These are phyloP conservation scores for Bryum argenteum DNA, from an alignment of 225 moss, liverwort and hornwort species.

Conservation along the genomic window DNA sequence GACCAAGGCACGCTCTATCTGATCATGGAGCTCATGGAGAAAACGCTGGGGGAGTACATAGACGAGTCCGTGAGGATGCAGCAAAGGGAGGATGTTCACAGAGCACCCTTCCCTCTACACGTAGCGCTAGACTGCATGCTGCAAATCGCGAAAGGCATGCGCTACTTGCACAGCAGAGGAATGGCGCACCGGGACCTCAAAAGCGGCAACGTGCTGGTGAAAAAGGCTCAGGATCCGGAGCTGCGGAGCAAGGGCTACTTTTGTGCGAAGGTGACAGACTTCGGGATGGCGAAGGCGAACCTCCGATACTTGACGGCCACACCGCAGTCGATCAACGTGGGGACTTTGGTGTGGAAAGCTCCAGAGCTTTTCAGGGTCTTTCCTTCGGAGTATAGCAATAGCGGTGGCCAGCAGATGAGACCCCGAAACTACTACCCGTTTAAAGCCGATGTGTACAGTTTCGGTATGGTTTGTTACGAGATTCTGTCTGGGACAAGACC, in stretches of 20 bases:
- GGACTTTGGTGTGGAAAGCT: slow-evolving; percentile 46
- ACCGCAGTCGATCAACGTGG: slow-evolving; percentile 46
- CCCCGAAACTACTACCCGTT: slow-evolving; percentile 44
- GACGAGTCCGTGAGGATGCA: slow-evolving; percentile 8
- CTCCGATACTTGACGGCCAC: slow-evolving; percentile 35
- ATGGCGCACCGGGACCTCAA: slow-evolving; percentile 57
- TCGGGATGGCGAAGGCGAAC: slow-evolving; percentile 58
- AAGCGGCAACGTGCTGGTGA: slow-evolving; percentile 48
- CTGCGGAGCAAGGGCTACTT: slow-evolving; percentile 37
- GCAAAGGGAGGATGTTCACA: neutral
- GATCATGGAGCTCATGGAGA: slow-evolving; percentile 59
- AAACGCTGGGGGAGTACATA: slow-evolving; percentile 36
- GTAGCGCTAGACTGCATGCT: slow-evolving; percentile 48
- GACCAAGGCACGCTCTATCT: slow-evolving; percentile 35
- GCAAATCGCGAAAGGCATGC: slow-evolving; percentile 50
- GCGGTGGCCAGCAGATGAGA: slow-evolving; percentile 26
- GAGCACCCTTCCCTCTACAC: slow-evolving; percentile 26
- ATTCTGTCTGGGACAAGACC: slow-evolving; percentile 47
- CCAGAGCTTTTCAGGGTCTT: slow-evolving; percentile 48
- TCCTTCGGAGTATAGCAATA: slow-evolving; percentile 27
- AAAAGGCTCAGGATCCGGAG: slow-evolving; percentile 37
- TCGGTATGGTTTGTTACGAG: slow-evolving; percentile 54
- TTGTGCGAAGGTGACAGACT: slow-evolving; percentile 44
- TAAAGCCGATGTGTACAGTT: slow-evolving; percentile 59
- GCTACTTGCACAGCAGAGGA: slow-evolving; percentile 45